Base-by-base conservation (phyloP, 371 early-diverging fungal genomes). In the Nematocida sp. region DNA sequence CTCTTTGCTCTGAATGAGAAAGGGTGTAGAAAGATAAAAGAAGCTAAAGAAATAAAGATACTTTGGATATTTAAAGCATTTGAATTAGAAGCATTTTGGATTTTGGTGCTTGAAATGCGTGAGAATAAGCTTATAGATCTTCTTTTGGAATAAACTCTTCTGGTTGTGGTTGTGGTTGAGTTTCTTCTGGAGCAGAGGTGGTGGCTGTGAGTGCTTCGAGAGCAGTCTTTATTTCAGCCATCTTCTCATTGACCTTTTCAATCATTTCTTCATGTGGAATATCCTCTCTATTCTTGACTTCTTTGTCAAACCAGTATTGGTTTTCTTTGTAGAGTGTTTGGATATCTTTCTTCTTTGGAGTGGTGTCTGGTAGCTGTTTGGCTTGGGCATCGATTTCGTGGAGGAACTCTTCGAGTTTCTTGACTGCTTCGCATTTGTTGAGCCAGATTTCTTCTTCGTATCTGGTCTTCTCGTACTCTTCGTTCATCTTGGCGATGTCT, bases 391-490 rank as follows among this genome's bases (percentile, higher is more conserved):
- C 21, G 32, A 70, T 45, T 35, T 55, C 49, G 19, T 13, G 11
- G 17, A 70, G 15, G 27, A 48, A 9, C 15, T 48, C 61, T 19
- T 70, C 48, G 29, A 70, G 21, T 32, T 57, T 45, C 55, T 55
- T 41, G 1, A 40, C 43, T 15, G 76, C 55, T 17, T 60, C 74
- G 49, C 74, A 57, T 47, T 46, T 58, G 67, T 40, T 47, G 46
- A 51, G 9, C 74, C 74, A 70, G n/a, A 57, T 61, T 25, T 75
- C 74, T 61, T 70, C 74, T 1, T 37, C 55, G 19, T 70, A 47
- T 34, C 41, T 58, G 27, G 49, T 70, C 60, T 70, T 35, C 57
- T 70, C 61, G 55, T 70, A 70, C 61, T 32, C 38, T 15, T 3
- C 37, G 48, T 70, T 58, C 40, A 70, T 37, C 49, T 61, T 40